phyloP scores from a whole-genome alignment of 805 yeast species.

The Saccharomycopsis microspora region DNA sequence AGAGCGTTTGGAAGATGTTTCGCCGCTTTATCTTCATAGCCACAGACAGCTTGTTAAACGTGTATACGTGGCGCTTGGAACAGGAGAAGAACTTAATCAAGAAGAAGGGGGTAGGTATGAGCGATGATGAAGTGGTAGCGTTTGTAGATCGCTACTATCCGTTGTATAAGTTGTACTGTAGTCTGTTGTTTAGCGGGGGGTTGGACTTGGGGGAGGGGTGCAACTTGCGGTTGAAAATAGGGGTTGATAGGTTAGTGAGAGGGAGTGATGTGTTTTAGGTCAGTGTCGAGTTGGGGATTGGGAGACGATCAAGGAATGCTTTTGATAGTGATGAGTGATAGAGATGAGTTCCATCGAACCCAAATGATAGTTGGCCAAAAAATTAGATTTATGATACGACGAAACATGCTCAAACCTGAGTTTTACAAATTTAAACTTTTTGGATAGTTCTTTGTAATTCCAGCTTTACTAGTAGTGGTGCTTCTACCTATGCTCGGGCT shows the following conservation, averaged over 20 bases:
- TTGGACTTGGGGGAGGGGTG: not conserved
- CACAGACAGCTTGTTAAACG: slow-evolving; percentile 48
- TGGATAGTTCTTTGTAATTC: no score
- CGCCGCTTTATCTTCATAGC: slow-evolving; percentile 51
- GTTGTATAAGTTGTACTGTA: slow-evolving; percentile 60
- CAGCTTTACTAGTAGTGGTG: no score
- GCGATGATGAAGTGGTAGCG: slow-evolving; percentile 48
- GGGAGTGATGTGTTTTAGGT: not conserved
- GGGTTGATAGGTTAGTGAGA: slow-evolving; percentile 5
- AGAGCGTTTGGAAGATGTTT: slow-evolving; percentile 42
- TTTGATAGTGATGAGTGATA: no score
- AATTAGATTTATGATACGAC: no score
- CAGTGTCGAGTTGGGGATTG: no score
- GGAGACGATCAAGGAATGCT: no score
- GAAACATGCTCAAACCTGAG: no score
- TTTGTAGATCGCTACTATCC: slow-evolving; percentile 88
- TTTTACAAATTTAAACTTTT: no score
- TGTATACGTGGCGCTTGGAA: slow-evolving; percentile 69
- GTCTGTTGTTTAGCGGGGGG: slow-evolving; percentile 26
- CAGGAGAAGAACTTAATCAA: slow-evolving; percentile 52
- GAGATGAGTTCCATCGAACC: no score
- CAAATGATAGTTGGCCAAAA: no score
- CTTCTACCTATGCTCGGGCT: no score
- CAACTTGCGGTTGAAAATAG: slow-evolving; percentile 14
- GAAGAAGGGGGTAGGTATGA: slow-evolving; percentile 64